Percentiles rank a stretch among this genome's conserved stretches.
Evolutionary conservation across 163 green algal genomes (phyloP).

Genomic region (Chlorella variabilis): DNA sequence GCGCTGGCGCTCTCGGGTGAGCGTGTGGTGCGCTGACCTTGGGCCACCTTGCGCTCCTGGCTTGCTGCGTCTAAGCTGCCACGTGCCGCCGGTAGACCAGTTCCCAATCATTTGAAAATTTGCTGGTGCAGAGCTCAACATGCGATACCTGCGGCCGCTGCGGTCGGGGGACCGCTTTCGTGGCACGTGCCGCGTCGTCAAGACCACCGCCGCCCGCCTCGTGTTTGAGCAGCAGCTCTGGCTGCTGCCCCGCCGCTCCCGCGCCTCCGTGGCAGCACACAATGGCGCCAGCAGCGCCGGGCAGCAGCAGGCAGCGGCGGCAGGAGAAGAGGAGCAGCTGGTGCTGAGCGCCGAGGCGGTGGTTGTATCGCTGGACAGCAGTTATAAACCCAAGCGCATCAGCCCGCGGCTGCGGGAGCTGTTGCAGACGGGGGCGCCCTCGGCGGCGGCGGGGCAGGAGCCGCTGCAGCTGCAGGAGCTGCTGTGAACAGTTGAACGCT

Average conservation of each 20-base stretch:
- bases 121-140: constrained; percentile 36
- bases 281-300: neutral
- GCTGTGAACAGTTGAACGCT: too few species aligned
- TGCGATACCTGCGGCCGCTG: constrained; percentile 29
- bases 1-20: constrained; percentile 26
- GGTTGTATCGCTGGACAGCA: constrained; percentile 17
- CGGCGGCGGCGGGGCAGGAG: neutral
- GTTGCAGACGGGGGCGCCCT: neutral
- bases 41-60: too few species aligned
- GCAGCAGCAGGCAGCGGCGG: neutral
- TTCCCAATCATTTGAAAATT: too few species aligned
- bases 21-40: too few species aligned
- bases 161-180: constrained; percentile 25
- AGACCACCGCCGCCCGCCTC: constrained; percentile 10
- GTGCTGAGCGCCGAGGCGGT: constrained; percentile 31
- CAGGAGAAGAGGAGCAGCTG: constrained; percentile 6
- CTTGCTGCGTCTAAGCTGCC: too few species aligned
- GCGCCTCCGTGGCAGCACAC: neutral
- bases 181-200: constrained; percentile 12
- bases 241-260: neutral
- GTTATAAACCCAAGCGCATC: constrained; percentile 29
- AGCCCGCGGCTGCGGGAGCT: neutral
- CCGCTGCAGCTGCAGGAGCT: constrained; percentile 20
- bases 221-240: constrained; percentile 38
- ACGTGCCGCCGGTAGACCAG: too few species aligned